Base-by-base conservation (phyloP, 164 flowering plant genomes). In the Magnolia sinica region DNA sequence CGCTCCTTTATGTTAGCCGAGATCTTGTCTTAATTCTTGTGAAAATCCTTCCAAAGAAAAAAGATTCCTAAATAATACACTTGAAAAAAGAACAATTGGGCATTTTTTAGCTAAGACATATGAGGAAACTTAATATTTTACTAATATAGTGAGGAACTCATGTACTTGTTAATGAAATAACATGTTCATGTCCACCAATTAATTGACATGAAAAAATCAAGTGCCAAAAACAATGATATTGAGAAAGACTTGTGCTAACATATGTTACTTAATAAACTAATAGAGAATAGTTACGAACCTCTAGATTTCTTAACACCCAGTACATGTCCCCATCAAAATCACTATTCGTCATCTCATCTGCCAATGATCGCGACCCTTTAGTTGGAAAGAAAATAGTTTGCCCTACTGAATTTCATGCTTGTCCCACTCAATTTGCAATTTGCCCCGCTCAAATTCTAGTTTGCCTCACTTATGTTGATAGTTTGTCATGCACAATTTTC, bases 321-420 rank as follows among this genome's bases (percentile, higher is more conserved):
- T 89, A 95, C 88, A 85, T 81, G 79, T 95, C 98, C 4, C 98
- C 98, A 79, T 95, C 98, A 82, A 85, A 90, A 80, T 95, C 98
- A 74, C 97, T 87, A 13, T 87, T 87, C 19, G 97, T 97, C 52
- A 95, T 92, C 83, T 92, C 96, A 85, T 91, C 91, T 22, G 93
- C 92, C 59, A 90, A 70, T 11, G 98, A 93, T 13, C 96, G 85
- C 10, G 79, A 81, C 2, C 98, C 93, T 76, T 84, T 87, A 3
- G 83, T 79, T 5, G 98, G 86, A 75, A 95, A 95, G 79, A 93
- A 90, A 45, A 95, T 93, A n/a, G n/a, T n/a, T n/a, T n/a, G 24
- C 24, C 24, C 24, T 1, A 23, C 24, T 23, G 0, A 23, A 23
- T 23, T 23, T 1, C 24, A 0, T 0, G 24, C 0, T 23, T 23